Percentiles rank a stretch among this genome's conserved stretches.
Evolutionary conservation across 768 basidiomycete genomes (phyloP).

Genomic region (Russula dissimulans): DNA sequence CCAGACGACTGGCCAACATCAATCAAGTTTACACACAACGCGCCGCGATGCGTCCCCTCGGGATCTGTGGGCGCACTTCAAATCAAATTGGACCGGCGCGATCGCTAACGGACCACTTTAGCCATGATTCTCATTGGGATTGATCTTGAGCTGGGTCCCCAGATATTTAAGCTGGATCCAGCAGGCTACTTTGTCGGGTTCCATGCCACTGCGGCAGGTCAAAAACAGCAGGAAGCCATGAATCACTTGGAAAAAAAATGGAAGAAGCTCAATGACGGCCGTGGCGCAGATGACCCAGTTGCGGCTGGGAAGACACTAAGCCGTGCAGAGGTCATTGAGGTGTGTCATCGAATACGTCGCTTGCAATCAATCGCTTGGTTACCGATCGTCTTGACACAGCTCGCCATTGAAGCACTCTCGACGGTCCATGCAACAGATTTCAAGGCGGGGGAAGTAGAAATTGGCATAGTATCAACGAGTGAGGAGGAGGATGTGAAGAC

Average conservation of each 20-base stretch:
- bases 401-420: slow-evolving; percentile 92
- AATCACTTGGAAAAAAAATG: slow-evolving; percentile 98
- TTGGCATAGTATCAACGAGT: slow-evolving; percentile 78
- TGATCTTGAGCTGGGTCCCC: slow-evolving; percentile 88
- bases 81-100: neutral
- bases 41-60: slow-evolving; percentile 93
- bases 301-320: slow-evolving; percentile 65
- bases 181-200: slow-evolving; percentile 98
- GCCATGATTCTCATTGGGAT: slow-evolving; percentile 95
- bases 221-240: slow-evolving; percentile 98
- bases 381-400: slow-evolving; percentile 34
- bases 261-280: slow-evolving; percentile 83
- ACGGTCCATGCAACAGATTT: slow-evolving; percentile 93
- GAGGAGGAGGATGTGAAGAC: slow-evolving; percentile 67
- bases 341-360: slow-evolving; percentile 27
- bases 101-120: slow-evolving; percentile 25
- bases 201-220: slow-evolving; percentile 92
- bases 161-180: slow-evolving; percentile 96
- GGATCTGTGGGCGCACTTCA: slow-evolving; percentile 62
- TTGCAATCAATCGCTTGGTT: neutral
- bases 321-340: slow-evolving; percentile 83
- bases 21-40: slow-evolving; percentile 99
- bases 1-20: slow-evolving; percentile 90
- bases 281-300: slow-evolving; percentile 69
- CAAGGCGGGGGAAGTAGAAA: slow-evolving; percentile 92